Base-by-base conservation (phyloP, 148 eudicot species). In the Fagopyrum tataricum region DNA sequence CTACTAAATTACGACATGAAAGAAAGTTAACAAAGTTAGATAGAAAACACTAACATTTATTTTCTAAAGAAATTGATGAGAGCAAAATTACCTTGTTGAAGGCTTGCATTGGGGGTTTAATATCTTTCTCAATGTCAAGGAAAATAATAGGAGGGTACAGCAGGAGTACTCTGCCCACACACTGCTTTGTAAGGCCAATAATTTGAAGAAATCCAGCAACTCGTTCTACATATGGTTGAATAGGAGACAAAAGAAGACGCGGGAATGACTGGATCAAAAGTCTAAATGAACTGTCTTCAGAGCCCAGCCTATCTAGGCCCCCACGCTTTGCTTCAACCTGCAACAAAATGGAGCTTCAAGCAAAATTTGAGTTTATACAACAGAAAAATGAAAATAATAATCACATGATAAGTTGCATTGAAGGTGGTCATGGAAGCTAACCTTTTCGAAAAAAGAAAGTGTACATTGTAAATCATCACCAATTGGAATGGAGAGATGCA, bases 281-380 rank as follows among this genome's bases (percentile, higher is more conserved):
- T 56, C 82, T 77, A 58, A 93, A 84, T 72, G 97, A 82, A 68
- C 89, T 73, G 77, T 85, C 86, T 73, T 73, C 74, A 8, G 79
- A 81, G 39, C 91, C 95, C 77, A 93, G 78, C 83, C 79, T 80
- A 73, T 83, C 79, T 80, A 93, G 82, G 76, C 98, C 98, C 55
- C 95, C 98, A 78, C 98, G 93, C 79, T 91, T 81, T 72, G 98
- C 98, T 81, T 88, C 92, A 52, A 89, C 85, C 98, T 93, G 77
- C 72, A 75, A 12, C 75, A 66, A 48, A 73, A 18, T 75, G 42
- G 67, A 74, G 71, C 51, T 59, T 6, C 53, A 21, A 39, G 47
- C 59, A 44, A 44, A 44, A 42, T 8, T 58, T 44, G 39, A 56
- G 23, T 51, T 37, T 24, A 69, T 43, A 18, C 21, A 31, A 47